Percentiles rank a stretch among this genome's conserved stretches.
Evolutionary conservation across 2,329 filamentous ascomycete genomes (phyloP).

Genomic region (Chaetomium sp.): DNA sequence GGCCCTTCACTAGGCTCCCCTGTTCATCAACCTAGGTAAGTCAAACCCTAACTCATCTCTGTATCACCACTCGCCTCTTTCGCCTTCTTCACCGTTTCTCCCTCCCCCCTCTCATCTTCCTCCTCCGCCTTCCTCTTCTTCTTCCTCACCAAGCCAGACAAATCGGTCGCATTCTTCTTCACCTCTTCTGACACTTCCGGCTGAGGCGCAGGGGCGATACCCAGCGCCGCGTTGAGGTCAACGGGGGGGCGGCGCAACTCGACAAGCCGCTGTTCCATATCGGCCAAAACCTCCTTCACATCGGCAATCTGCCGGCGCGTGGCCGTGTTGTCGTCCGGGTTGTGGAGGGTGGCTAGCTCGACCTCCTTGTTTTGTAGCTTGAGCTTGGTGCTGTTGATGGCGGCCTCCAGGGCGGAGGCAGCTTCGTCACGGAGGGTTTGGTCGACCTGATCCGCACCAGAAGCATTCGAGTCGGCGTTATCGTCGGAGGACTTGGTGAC

Average conservation of each 20-base stretch:
- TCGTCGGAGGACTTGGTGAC: slow-evolving; percentile 57
- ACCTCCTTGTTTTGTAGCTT: slow-evolving; percentile 66
- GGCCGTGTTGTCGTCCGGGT: slow-evolving; percentile 60
- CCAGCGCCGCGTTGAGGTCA: slow-evolving; percentile 49
- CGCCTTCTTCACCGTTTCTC: neutral
- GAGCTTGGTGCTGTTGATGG: slow-evolving; percentile 64
- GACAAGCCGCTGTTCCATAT: slow-evolving; percentile 70
- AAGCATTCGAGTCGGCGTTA: slow-evolving; percentile 35
- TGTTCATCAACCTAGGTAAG: too few species aligned
- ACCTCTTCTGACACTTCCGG: slow-evolving; percentile 55
- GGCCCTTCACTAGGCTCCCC: too few species aligned
- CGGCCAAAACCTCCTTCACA: slow-evolving; percentile 69
- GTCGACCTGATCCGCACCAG: slow-evolving; percentile 51
- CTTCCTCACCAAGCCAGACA: slow-evolving; percentile 68
- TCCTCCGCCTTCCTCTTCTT: slow-evolving; percentile 36
- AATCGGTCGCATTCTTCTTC: slow-evolving; percentile 65
- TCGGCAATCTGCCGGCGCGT: slow-evolving; percentile 59
- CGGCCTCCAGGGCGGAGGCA: slow-evolving; percentile 62
- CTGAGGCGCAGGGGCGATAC: slow-evolving; percentile 40
- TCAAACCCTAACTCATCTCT: neutral
- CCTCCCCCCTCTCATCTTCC: slow-evolving; percentile 8
- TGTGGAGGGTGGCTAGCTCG: slow-evolving; percentile 54
- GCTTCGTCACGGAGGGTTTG: slow-evolving; percentile 66
- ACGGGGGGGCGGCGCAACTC: slow-evolving; percentile 62
- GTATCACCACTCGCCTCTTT: neutral